Conservation (phyloP, 345 rosid genomes). For the Anacardium occidentale region DNA sequence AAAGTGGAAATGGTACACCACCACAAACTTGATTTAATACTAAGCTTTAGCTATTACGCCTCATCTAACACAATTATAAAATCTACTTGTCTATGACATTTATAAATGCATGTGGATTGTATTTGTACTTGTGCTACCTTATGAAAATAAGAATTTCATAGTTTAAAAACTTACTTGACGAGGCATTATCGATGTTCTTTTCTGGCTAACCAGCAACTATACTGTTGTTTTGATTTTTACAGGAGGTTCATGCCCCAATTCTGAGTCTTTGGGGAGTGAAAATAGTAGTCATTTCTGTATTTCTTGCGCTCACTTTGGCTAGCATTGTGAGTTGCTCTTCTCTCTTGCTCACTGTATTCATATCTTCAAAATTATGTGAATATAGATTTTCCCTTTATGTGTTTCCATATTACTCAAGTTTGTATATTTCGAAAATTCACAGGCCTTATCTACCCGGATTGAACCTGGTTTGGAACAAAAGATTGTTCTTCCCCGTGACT, state of each 20-base stretch:
- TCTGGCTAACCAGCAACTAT: background rate
- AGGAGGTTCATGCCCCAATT: constrained; percentile 87
- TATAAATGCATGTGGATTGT: too few relatives aligned
- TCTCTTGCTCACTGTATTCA: background rate
- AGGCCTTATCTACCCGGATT: constrained; percentile 87
- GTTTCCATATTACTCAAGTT: constrained; percentile 9
- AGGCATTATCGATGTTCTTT: background rate
- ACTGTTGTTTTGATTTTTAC: constrained; percentile 22
- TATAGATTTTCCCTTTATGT: constrained; percentile 1
- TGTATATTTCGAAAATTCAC: constrained; percentile 23
- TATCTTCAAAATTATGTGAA: constrained; percentile 3
- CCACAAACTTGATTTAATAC: too few relatives aligned
- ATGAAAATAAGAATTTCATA: background rate
- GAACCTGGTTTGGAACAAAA: constrained; percentile 96
- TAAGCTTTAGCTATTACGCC: too few relatives aligned
- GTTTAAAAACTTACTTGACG: background rate
- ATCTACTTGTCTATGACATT: too few relatives aligned
- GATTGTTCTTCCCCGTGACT: constrained; percentile 93
- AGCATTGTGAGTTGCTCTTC: constrained; percentile 67
- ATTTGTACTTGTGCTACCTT: background rate
- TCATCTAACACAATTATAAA: too few relatives aligned
- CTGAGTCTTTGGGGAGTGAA: constrained; percentile 85
- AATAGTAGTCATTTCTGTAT: constrained; percentile 63
- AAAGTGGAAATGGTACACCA: too few relatives aligned
- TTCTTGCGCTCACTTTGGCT: constrained; percentile 73